Conservation (phyloP, 768 basidiomycete species). For the Dioszegia aurantiaca region DNA sequence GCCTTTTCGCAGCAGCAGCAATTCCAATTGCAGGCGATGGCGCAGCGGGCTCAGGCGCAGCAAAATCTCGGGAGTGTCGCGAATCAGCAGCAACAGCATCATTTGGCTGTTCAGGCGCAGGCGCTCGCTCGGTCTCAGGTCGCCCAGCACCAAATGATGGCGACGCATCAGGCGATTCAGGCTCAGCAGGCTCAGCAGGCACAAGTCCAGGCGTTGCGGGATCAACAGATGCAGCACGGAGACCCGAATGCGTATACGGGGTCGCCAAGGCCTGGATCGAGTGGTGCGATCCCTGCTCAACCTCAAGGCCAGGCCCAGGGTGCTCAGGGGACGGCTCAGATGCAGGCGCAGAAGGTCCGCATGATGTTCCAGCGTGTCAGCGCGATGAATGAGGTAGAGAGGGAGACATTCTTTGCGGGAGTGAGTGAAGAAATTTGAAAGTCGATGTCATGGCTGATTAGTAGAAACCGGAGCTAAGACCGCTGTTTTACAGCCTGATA, state of each 20-base stretch:
- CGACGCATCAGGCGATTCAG: conserved; percentile 8
- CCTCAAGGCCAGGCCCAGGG: conserved; percentile 16
- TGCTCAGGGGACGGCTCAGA: conserved; percentile 5
- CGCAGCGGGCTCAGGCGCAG: background rate
- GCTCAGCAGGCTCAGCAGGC: conserved; percentile 15
- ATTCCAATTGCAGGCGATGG: background rate
- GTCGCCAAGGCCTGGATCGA: conserved; percentile 13
- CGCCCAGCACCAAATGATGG: conserved; percentile 7
- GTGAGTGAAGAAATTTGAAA: background rate
- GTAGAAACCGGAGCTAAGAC: conserved; percentile 6
- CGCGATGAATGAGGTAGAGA: conserved; percentile 7
- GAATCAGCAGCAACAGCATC: conserved; percentile 10
- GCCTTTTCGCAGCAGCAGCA: background rate
- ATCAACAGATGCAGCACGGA: conserved; percentile 12
- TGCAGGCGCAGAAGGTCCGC: conserved; percentile 9
- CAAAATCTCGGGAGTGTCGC: conserved; percentile 6
- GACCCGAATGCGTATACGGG: conserved; percentile 7
- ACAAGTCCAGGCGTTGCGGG: conserved; percentile 8
- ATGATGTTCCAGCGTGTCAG: background rate
- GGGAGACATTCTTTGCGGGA: conserved; percentile 10
- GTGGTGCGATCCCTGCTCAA: background rate
- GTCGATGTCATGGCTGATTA: background rate
- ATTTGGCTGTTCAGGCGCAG: conserved; percentile 12
- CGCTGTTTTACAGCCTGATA: conserved; percentile 1
- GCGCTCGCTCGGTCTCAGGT: conserved; percentile 7